phyloP scores from a whole-genome alignment of 2,329 filamentous ascomycete genomes.

The Hypocrella siamensis region DNA sequence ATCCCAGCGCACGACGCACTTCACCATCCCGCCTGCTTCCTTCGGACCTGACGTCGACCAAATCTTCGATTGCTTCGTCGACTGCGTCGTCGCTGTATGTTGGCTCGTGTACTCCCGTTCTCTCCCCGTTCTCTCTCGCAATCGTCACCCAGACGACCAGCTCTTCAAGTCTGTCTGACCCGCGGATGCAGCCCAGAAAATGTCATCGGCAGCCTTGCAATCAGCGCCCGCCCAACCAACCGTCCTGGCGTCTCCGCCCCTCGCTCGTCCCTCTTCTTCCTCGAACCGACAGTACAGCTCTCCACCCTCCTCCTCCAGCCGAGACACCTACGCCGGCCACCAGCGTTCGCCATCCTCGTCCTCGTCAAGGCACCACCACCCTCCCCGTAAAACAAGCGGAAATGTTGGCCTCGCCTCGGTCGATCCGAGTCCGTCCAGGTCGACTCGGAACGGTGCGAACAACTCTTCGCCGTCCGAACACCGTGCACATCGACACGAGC shows the following conservation, averaged over 20 bases:
- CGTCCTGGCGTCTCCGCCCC: constrained; percentile 30
- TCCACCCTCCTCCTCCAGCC: constrained; percentile 32
- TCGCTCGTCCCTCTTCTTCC: constrained; percentile 30
- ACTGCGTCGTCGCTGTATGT: too few relatives aligned
- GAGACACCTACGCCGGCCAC: constrained; percentile 41
- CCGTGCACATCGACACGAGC: constrained; percentile 28
- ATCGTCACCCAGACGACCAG: constrained; percentile 3
- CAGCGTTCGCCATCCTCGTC: constrained; percentile 31
- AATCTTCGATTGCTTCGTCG: too few relatives aligned
- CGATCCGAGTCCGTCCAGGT: constrained; percentile 27
- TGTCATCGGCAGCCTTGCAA: constrained; percentile 45
- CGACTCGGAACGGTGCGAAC: constrained; percentile 27
- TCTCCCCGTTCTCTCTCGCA: background rate
- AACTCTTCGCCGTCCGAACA: constrained; percentile 28
- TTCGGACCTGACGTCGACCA: too few relatives aligned
- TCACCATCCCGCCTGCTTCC: too few relatives aligned
- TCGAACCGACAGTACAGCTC: constrained; percentile 36
- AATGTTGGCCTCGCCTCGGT: constrained; percentile 22
- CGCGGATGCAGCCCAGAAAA: constrained; percentile 12
- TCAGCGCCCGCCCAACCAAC: constrained; percentile 39
- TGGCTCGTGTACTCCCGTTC: too few relatives aligned
- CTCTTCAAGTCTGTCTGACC: constrained; percentile 1
- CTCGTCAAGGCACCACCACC: constrained; percentile 35
- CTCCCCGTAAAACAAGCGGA: constrained; percentile 35
- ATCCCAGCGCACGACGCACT: too few relatives aligned